Evolutionary conservation across 768 basidiomycete genomes (phyloP), one percentile per base, ranked within the genome.

Genomic region (Pisolithus marmoratus): DNA sequence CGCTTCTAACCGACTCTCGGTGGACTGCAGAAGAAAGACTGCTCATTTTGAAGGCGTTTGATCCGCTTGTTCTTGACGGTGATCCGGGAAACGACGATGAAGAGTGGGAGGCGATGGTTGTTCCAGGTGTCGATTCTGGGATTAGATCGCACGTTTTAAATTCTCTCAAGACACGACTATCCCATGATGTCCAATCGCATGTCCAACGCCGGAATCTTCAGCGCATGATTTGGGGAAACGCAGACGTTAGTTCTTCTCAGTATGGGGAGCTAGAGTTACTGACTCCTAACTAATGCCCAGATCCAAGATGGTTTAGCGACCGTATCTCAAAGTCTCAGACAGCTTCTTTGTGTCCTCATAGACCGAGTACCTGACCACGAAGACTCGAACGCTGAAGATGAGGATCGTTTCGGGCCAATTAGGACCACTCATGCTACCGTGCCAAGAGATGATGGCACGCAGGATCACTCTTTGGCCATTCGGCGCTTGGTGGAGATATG

Each of bases 1-100:
- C 77, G 17, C 57, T 81, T 54, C 53, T 76, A 19, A 63, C 72
- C 24, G 63, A 68, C 5, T 22, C 58, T 38, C 56, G 67, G 17
- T 87, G 87, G 85, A 80, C 76, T 1, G 57, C 71, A 0, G 66
- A 78, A 8, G 90, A 94, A 59, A 81, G 82, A 58, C 74, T 83
- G 1, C 55, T 83, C 11, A 77, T 96, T 8, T 61, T 89, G 42
- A 72, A 77, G 38, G 84, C 80, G 0, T 69, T 95, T 22, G 81
- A 86, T 48, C 83, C 85, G 24, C 63, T 94, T 41, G 71, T 84
- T 19, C 59, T 68, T n/a, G 70, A 69, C 31, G 72, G 65, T 7
- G 67, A 72, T 37, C 67, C 65, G n/a, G 48, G 48, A 8, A 58
- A 56, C 46, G 53, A 45, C 8, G 52, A 60, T 17, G 60, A 65